phyloP scores from a whole-genome alignment of 805 yeast genomes.

The Tetrapisispora arboricola region DNA sequence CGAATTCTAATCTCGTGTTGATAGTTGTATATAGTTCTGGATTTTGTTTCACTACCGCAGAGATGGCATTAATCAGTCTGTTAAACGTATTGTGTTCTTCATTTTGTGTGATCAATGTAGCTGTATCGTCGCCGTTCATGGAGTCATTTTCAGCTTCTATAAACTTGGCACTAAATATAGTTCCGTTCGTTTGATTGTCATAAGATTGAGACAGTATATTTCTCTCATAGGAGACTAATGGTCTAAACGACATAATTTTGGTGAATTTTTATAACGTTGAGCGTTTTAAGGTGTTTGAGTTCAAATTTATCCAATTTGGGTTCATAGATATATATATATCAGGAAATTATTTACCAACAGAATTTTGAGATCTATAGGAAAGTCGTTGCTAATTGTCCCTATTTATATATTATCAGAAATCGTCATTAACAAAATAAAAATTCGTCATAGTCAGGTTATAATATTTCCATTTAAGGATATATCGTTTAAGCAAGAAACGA shows the following conservation, averaged over 20 bases:
- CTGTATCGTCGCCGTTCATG: constrained; percentile 11
- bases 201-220: constrained; percentile 16
- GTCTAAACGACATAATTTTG: constrained; percentile 16
- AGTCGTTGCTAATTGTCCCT: too few species aligned
- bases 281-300: not conserved
- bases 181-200: constrained; percentile 20
- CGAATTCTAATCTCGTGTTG: constrained; percentile 16
- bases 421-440: too few species aligned
- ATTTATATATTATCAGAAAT: too few species aligned
- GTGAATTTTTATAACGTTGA: not conserved
- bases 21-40: constrained; percentile 19
- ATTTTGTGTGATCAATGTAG: constrained; percentile 15
- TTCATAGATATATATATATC: too few species aligned
- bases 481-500: too few species aligned
- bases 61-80: constrained; percentile 14
- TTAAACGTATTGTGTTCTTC: constrained; percentile 12
- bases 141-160: constrained; percentile 1
- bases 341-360: too few species aligned
- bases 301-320: too few species aligned
- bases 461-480: too few species aligned
- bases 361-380: too few species aligned
- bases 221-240: constrained; percentile 19
- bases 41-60: constrained; percentile 14
- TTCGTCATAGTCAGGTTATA: too few species aligned
- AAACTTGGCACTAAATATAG: constrained; percentile 19